Base-by-base conservation (phyloP, 176 grass and related monocot genomes). In the Juncus inflexus region DNA sequence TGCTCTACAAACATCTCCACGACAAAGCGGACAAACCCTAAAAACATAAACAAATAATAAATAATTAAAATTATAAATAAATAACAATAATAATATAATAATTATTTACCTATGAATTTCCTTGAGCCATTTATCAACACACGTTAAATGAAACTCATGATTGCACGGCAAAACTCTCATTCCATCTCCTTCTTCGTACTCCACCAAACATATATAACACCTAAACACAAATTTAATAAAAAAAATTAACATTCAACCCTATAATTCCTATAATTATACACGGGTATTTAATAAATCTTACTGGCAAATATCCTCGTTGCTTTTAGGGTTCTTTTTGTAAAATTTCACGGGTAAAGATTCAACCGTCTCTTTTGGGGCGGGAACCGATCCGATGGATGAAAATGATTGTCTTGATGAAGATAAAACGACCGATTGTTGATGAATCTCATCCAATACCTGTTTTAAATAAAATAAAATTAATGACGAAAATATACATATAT, bases 71-170 rank as follows among this genome's bases (percentile, higher is more conserved):
- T 28, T 28, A 28, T 28, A 28, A 28, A 28, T 28, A 28, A 28
- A 28, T 28, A 74, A 55, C 12, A 37, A 15, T 49, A 37, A 38
- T 28, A 28, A 28, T 28, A 28, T 28, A 28, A 28, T 28, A 28
- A 28, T 28, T 28, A 28, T 28, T 28, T 89, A 99, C 94, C 94
- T 92, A 70, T 99, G 94, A 78, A 92, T 92, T 65, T 99, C 94
- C 83, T 92, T 99, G 63, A 99, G 68, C 94, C 87, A 99, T 83
- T 99, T 99, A 70, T 99, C 94, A 86, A 92, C 82, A 86, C 94
- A 99, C 63, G 85, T 82, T 77, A 83, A 75, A 84, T 99, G 94
- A 78, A 99, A 99, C 53, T 99, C 94, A 66, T 99, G 94, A 82
- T 79, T 89, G 69, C 89, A 99, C 35, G 94, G 94, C 37, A 92